Evolutionary conservation across 2,329 filamentous ascomycete genomes (phyloP).

Genomic region (Xylariaceae sp.): DNA sequence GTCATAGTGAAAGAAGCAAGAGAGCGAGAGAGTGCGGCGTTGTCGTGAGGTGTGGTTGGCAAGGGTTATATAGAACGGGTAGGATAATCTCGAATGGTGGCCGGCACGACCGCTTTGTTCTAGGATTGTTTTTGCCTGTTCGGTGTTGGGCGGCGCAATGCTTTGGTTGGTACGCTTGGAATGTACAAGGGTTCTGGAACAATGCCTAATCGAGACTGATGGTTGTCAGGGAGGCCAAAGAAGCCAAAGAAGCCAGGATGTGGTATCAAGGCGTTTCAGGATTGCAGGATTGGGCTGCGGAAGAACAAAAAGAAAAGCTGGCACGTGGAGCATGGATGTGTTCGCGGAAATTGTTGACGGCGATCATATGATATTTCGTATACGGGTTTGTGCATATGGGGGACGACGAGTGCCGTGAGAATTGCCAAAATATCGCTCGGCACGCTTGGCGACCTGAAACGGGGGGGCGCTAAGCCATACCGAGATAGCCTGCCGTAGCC

Average conservation of each 20-base stretch:
- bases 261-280: slow-evolving; percentile 29
- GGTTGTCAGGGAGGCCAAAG: slow-evolving; percentile 23
- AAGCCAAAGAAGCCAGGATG: background rate
- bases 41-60: slow-evolving; percentile 18
- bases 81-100: slow-evolving; percentile 5
- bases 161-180: background rate
- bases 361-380: background rate
- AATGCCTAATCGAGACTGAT: slow-evolving; percentile 34
- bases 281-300: too few relatives aligned
- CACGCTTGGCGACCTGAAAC: too few relatives aligned
- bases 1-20: slow-evolving; percentile 52
- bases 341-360: background rate
- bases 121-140: slow-evolving; percentile 14
- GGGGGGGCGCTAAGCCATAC: too few relatives aligned
- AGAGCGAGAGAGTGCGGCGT: background rate
- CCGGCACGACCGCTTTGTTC: slow-evolving; percentile 5
- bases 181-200: slow-evolving; percentile 37
- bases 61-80: slow-evolving; percentile 26
- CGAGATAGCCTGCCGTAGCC: too few relatives aligned
- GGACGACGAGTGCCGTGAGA: background rate
- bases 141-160: slow-evolving; percentile 23
- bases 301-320: background rate
- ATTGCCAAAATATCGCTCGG: background rate
- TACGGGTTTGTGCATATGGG: too few relatives aligned
- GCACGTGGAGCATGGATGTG: slow-evolving; percentile 19